Evolutionary conservation across 768 basidiomycete genomes (phyloP).

Genomic region (Amanita thiersii): DNA sequence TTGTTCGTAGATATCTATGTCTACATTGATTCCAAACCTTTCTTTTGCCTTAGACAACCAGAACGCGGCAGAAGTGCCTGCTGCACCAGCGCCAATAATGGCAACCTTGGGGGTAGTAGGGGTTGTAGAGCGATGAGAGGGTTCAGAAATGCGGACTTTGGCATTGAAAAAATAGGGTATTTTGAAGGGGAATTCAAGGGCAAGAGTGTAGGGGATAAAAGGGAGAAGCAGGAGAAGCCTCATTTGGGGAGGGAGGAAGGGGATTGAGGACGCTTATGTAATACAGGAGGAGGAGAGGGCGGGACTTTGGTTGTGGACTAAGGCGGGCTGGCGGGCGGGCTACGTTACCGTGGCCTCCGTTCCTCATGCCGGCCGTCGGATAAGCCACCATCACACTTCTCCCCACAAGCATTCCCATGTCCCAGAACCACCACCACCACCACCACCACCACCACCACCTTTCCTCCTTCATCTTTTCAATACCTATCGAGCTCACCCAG

Average conservation of each 20-base stretch:
- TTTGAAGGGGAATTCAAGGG: slow-evolving; percentile 46
- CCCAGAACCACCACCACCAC: too few species aligned
- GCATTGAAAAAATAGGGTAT: slow-evolving; percentile 43
- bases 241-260: slow-evolving; percentile 12
- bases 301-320: too few species aligned
- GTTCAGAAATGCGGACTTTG: slow-evolving; percentile 15
- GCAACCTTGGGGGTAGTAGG: slow-evolving; percentile 52
- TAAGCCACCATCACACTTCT: not conserved
- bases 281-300: not conserved
- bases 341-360: too few species aligned
- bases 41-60: slow-evolving; percentile 78
- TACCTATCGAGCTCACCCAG: slow-evolving; percentile 56
- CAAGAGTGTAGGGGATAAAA: slow-evolving; percentile 24
- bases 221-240: slow-evolving; percentile 17
- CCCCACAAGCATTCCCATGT: not conserved
- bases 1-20: slow-evolving; percentile 81
- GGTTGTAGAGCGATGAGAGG: slow-evolving; percentile 11
- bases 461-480: slow-evolving; percentile 17
- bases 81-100: slow-evolving; percentile 88
- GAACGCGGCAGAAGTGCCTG: slow-evolving; percentile 74
- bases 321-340: not conserved
- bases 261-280: not conserved
- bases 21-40: slow-evolving; percentile 57
- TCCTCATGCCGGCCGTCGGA: not conserved
- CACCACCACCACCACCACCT: slow-evolving; percentile 9